Base-by-base conservation (phyloP, 352 stramenopile species). In the Aphanomyces astaci region DNA sequence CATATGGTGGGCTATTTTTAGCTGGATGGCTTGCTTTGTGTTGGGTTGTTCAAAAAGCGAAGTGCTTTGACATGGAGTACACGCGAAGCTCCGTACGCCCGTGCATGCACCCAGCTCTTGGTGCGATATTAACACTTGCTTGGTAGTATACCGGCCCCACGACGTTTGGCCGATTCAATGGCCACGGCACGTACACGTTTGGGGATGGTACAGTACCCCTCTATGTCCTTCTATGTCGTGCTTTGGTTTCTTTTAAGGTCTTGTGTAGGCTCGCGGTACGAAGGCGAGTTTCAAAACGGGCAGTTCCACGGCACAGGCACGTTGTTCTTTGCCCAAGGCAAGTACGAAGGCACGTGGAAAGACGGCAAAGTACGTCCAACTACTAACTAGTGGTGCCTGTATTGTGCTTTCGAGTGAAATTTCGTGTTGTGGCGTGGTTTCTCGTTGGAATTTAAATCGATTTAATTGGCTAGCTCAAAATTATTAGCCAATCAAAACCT, bases 251-350 rank as follows among this genome's bases (percentile, higher is more conserved):
- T n/a, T n/a, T n/a, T n/a, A 33, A 25, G 27, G 55, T 32, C 30
- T 13, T 66, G 39, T 15, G n/a, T 45, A 63, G 83, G 83, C 15
- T 86, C 78, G 11, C 77, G 78, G 5, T 93, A 93, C 72, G 85
- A 93, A 74, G 83, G 85, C 36, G 85, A 91, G 54, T 93, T 91
- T 67, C 69, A 78, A 31, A 89, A 93, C 24, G 85, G 85, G 2
- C 78, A 89, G 25, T 93, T 93, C 69, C 85, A 93, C 53, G 85
- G 85, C 30, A 79, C 73, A 10, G 85, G 85, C 10, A 90, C 78
- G 28, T 76, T 93, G 1, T 89, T 77, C 70, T 89, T 93, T 45
- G 36, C 73, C 0, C 77, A 90, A 39, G 85, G 85, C 7, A 80
- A 84, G 63, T 75, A 90, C 15, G 81, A 89, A 60, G 83, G 83